These are phyloP conservation scores for Fimicolochytrium jonesii DNA, from an alignment of 192 early-diverging fungal genomes.

Conservation along the genomic window DNA sequence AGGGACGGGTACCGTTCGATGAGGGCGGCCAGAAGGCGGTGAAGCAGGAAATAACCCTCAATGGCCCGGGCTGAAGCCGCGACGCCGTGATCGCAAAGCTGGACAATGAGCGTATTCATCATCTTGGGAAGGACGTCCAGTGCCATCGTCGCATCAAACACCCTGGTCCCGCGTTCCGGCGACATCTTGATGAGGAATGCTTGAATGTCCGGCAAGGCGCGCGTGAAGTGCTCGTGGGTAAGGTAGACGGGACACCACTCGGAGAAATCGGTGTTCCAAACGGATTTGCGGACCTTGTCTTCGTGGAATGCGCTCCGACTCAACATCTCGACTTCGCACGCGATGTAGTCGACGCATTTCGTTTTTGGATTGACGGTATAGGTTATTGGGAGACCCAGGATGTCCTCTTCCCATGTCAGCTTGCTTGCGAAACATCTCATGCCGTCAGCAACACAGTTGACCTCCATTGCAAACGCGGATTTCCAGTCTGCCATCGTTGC, in stretches of 20 bases:
- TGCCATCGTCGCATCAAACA: constrained; percentile 27
- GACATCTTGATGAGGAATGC: constrained; percentile 20
- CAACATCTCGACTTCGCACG: constrained; percentile 22
- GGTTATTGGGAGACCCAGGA: constrained; percentile 30
- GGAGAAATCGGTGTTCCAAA: constrained; percentile 20
- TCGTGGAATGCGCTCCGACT: constrained; percentile 16
- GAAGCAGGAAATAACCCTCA: constrained; percentile 30
- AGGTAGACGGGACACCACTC: constrained; percentile 32
- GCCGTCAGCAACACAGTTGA: constrained; percentile 9
- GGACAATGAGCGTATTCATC: constrained; percentile 36
- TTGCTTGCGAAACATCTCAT: constrained; percentile 30
- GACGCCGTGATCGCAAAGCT: constrained; percentile 30
- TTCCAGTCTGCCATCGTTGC: constrained; percentile 11
- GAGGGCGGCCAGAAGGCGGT: constrained; percentile 26
- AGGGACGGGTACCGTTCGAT: constrained; percentile 29
- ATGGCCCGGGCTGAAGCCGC: constrained; percentile 22
- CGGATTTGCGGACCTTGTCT: constrained; percentile 25
- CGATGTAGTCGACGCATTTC: constrained; percentile 28
- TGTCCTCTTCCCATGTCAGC: constrained; percentile 25
- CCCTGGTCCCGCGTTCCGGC: constrained; percentile 9
- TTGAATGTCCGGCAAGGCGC: constrained; percentile 18
- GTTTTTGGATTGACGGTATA: constrained; percentile 36
- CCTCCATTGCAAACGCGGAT: constrained; percentile 12
- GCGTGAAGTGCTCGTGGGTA: constrained; percentile 27
- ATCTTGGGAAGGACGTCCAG: constrained; percentile 33